phyloP scores from a whole-genome alignment of 495 filamentous ascomycete species.

The Alectoria sarmentosa region DNA sequence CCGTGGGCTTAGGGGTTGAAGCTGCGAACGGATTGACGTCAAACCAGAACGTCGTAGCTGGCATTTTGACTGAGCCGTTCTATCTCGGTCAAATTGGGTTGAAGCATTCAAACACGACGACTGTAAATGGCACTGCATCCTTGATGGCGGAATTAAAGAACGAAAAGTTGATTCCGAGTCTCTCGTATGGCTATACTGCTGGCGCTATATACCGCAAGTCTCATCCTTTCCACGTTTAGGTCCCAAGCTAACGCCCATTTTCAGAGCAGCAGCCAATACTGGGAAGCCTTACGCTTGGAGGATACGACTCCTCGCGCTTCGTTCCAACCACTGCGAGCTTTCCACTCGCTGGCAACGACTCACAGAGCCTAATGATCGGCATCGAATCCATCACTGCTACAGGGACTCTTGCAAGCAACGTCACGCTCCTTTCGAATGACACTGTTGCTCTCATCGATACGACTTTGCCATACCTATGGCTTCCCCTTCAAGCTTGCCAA shows the following conservation, averaged over 20 bases:
- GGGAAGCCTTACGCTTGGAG: conserved; percentile 51
- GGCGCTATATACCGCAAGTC: conserved; percentile 40
- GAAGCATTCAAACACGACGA: conserved; percentile 40
- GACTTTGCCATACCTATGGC: conserved; percentile 46
- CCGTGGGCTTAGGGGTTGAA: conserved; percentile 38
- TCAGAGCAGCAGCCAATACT: conserved; percentile 35
- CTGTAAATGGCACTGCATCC: conserved; percentile 39
- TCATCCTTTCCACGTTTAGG: not conserved
- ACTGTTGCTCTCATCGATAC: conserved; percentile 44
- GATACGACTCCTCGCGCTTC: conserved; percentile 49
- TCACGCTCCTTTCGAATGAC: conserved; percentile 11
- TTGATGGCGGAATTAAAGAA: conserved; percentile 42
- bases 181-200: conserved; percentile 49
- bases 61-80: conserved; percentile 36
- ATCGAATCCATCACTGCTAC: conserved; percentile 38
- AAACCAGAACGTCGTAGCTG: conserved; percentile 41
- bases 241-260: not conserved
- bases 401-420: conserved; percentile 11
- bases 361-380: conserved; percentile 40
- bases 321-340: conserved; percentile 42
- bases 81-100: conserved; percentile 46
- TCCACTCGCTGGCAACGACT: conserved; percentile 40
- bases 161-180: conserved; percentile 40
- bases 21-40: conserved; percentile 33
- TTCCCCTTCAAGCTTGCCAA: conserved; percentile 43